These are phyloP conservation scores for Trypanosoma congolense DNA, from an alignment of 208 protist species.

Conservation along the genomic window DNA sequence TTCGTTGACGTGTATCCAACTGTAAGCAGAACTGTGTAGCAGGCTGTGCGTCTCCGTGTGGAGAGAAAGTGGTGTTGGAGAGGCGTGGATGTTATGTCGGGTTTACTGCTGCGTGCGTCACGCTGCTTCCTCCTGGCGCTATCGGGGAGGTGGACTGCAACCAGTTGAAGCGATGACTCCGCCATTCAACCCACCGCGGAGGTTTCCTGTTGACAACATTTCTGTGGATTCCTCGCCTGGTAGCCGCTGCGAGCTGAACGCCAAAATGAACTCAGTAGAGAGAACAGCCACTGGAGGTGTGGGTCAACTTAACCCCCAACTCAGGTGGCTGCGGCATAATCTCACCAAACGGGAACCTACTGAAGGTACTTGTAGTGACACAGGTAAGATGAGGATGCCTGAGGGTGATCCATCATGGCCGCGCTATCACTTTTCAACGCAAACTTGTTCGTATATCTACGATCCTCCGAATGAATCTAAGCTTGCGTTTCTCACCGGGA, in stretches of 20 bases:
- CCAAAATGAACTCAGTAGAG: neutral
- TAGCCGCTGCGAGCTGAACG: neutral
- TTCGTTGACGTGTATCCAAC: too few species aligned
- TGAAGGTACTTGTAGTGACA: neutral
- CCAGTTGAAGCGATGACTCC: too few species aligned
- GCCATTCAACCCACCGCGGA: too few species aligned
- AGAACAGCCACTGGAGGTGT: neutral
- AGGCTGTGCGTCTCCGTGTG: too few species aligned
- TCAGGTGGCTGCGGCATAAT: constrained; percentile 20
- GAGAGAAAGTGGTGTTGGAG: too few species aligned
- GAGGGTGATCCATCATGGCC: constrained; percentile 22
- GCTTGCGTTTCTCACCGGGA: constrained; percentile 21
- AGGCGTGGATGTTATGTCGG: too few species aligned
- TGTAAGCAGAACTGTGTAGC: too few species aligned
- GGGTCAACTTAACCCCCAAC: neutral
- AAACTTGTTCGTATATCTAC: constrained; percentile 19
- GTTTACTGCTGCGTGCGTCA: too few species aligned
- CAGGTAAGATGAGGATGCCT: constrained; percentile 10
- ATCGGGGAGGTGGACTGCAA: too few species aligned
- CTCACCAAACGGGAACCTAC: neutral
- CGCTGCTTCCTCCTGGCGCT: too few species aligned
- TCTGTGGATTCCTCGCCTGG: constrained; percentile 3
- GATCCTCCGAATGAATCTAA: constrained; percentile 23
- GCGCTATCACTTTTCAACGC: constrained; percentile 13
- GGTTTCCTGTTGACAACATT: constrained; percentile 5